phyloP scores from a whole-genome alignment of 305 asterid genomes.

The Fraxinus albicans region DNA sequence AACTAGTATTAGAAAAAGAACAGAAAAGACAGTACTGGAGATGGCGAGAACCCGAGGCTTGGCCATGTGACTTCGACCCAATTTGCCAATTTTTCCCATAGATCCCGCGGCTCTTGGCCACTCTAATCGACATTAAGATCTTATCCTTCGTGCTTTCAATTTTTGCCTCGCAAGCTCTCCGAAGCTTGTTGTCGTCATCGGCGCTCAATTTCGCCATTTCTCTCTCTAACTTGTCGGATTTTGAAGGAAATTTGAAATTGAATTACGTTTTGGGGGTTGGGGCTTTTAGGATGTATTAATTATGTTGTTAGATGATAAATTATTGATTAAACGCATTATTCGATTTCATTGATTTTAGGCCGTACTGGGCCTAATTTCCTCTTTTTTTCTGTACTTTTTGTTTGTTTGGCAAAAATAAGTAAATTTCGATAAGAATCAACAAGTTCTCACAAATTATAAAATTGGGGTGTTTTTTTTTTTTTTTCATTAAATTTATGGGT shows the following conservation, averaged over 20 bases:
- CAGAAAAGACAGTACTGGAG: conserved; percentile 48
- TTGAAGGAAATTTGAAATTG: too few species aligned
- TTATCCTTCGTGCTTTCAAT: conserved; percentile 76
- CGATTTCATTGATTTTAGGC: too few species aligned
- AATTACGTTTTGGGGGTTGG: too few species aligned
- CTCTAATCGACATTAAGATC: conserved; percentile 81
- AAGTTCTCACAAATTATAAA: not conserved
- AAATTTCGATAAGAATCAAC: not conserved
- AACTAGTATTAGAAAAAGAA: not conserved
- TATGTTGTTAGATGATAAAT: too few species aligned
- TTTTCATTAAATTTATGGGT: not conserved
- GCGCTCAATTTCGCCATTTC: conserved; percentile 52
- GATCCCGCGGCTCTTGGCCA: conserved; percentile 90
- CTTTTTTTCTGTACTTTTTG: too few species aligned
- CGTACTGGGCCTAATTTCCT: too few species aligned
- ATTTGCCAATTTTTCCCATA: conserved; percentile 82
- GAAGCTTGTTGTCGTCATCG: conserved; percentile 49
- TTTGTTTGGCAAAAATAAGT: not conserved
- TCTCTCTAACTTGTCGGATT: not conserved
- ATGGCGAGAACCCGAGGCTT: conserved; percentile 96
- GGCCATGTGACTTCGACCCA: conserved; percentile 93
- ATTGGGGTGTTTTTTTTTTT: not conserved
- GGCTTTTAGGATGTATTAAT: too few species aligned
- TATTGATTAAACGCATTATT: too few species aligned
- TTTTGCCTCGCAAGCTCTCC: conserved; percentile 85